These are phyloP conservation scores for Hyaloscypha variabilis DNA, from an alignment of 495 filamentous ascomycete species.

Conservation along the genomic window DNA sequence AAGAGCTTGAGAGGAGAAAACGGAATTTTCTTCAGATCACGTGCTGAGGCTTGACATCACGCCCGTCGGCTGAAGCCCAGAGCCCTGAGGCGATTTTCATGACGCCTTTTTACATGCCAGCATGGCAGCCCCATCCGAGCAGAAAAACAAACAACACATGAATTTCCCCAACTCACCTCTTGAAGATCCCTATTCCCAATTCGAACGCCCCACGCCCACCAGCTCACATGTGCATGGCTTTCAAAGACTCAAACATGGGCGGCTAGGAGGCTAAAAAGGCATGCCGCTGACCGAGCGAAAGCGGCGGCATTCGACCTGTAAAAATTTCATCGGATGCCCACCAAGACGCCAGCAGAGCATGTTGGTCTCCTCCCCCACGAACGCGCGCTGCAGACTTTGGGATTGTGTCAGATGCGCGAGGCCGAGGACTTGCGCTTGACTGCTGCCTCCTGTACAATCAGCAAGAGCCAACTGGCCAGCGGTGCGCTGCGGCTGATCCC, in stretches of 20 bases:
- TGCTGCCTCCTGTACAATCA: too few relatives aligned
- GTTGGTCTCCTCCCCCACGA: background rate
- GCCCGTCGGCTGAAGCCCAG: too few relatives aligned
- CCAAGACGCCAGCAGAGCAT: background rate
- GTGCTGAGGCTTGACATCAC: background rate
- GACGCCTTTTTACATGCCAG: background rate
- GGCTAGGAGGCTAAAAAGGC: background rate
- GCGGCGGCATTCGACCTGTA: background rate
- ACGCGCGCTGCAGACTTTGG: background rate
- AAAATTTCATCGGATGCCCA: background rate
- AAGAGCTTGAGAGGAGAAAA: too few relatives aligned
- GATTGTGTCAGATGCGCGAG: background rate
- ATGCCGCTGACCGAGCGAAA: conserved; percentile 7
- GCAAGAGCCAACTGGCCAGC: too few relatives aligned
- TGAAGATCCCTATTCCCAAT: background rate
- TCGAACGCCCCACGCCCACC: background rate
- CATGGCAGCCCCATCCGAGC: background rate
- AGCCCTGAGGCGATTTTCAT: background rate
- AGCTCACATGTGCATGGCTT: background rate
- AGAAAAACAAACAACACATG: background rate
- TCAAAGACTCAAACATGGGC: conserved; percentile 1
- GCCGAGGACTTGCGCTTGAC: background rate
- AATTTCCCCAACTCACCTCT: background rate
- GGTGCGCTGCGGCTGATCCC: background rate
- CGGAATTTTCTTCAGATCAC: background rate